A percentile compares a stretch with the other conserved stretches of the same genome.
phyloP scores from a whole-genome alignment of 169 alveolate genomes.

The Babesia divergens region DNA sequence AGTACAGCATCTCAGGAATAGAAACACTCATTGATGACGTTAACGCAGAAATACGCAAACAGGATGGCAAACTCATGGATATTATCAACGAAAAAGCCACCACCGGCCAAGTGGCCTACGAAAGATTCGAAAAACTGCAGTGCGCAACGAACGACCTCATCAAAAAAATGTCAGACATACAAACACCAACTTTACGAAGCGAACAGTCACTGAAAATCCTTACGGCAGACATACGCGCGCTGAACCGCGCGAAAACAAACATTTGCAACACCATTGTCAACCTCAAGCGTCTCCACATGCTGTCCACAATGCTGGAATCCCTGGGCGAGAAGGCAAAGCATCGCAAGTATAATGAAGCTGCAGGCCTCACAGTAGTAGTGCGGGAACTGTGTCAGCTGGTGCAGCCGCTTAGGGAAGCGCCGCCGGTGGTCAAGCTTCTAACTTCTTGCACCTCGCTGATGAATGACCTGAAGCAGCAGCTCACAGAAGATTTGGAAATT shows the following conservation, averaged over 20 bases:
- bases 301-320: constrained; percentile 49
- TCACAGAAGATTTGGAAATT: constrained; percentile 47
- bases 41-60: constrained; percentile 41
- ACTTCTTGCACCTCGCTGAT: constrained; percentile 26
- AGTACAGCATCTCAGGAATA: constrained; percentile 44
- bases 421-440: constrained; percentile 44
- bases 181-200: constrained; percentile 31
- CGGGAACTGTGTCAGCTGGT: constrained; percentile 31
- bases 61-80: constrained; percentile 38
- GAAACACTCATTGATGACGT: constrained; percentile 48
- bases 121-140: constrained; percentile 49
- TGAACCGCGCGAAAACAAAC: constrained; percentile 52
- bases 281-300: constrained; percentile 46
- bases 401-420: constrained; percentile 43
- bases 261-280: constrained; percentile 53
- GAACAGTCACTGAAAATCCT: constrained; percentile 57
- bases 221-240: constrained; percentile 53
- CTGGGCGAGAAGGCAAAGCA: constrained; percentile 36
- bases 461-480: constrained; percentile 48
- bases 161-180: constrained; percentile 33
- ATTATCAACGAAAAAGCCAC: constrained; percentile 52
- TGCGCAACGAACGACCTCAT: constrained; percentile 57
- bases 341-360: constrained; percentile 44
- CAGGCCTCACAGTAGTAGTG: constrained; percentile 45
- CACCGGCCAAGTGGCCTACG: constrained; percentile 47